A percentile compares a stretch with the other conserved stretches of the same genome.
Conservation (phyloP, 441 rosid genomes). For the Mallotus repandus region DNA sequence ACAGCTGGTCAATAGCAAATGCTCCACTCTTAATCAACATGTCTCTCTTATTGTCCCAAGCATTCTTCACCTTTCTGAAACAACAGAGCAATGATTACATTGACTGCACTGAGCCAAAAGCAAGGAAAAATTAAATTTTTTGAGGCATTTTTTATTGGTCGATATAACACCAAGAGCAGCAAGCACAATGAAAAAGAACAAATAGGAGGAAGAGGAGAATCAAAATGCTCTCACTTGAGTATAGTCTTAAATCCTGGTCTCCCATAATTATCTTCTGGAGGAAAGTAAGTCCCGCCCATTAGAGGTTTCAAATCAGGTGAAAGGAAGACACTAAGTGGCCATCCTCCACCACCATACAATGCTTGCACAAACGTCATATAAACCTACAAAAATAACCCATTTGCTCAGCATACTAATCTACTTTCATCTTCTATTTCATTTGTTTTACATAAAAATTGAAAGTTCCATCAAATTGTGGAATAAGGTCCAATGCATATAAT, state of each 20-base stretch:
- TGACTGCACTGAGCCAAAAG: conserved; percentile 10
- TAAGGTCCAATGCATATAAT: background rate
- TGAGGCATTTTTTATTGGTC: background rate
- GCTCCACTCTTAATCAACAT: conserved; percentile 69
- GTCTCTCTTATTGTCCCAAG: conserved; percentile 78
- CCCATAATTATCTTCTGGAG: conserved; percentile 84
- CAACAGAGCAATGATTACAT: conserved; percentile 13
- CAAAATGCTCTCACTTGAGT: conserved; percentile 47
- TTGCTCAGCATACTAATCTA: conserved; percentile 7
- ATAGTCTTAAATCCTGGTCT: conserved; percentile 93
- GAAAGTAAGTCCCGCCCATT: conserved; percentile 98
- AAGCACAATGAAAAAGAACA: background rate
- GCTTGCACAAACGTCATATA: conserved; percentile 97
- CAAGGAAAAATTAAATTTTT: background rate
- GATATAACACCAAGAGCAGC: background rate
- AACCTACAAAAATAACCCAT: conserved; percentile 40
- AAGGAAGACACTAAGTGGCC: conserved; percentile 92
- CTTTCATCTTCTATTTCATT: background rate
- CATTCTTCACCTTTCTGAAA: conserved; percentile 84
- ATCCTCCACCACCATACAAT: conserved; percentile 89
- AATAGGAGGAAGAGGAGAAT: conserved; percentile 16
- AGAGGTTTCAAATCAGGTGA: conserved; percentile 94
- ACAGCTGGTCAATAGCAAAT: conserved; percentile 78
- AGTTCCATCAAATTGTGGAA: background rate
- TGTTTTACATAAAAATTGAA: background rate